A percentile compares a stretch with the other conserved stretches of the same genome.
These are phyloP conservation scores for Metschnikowia cubensis DNA, from an alignment of 805 yeast species.

Conservation along the genomic window DNA sequence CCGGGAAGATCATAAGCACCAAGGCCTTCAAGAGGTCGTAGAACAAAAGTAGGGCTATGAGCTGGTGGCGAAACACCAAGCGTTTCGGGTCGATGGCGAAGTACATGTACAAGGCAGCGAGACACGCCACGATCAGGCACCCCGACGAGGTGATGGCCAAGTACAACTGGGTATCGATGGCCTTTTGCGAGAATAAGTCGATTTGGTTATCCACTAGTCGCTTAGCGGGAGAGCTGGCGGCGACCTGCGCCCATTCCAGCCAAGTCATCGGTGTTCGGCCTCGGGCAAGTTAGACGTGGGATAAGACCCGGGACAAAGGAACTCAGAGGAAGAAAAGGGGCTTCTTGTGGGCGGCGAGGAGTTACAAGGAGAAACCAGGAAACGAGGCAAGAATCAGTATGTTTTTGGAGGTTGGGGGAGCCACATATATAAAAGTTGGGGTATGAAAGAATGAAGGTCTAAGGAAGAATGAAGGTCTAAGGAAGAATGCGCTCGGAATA, in stretches of 20 bases:
- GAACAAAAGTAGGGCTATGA: conserved; percentile 61
- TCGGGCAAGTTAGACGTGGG: not conserved
- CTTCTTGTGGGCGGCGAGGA: not conserved
- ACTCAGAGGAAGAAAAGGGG: not conserved
- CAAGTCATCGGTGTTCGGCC: not conserved
- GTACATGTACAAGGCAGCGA: conserved; percentile 56
- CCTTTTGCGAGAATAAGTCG: conserved; percentile 27
- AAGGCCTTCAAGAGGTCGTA: conserved; percentile 76
- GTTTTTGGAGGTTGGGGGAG: not conserved
- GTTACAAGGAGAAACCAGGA: not conserved
- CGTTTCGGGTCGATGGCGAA: conserved; percentile 61
- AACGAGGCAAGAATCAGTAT: not conserved
- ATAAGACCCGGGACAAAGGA: not conserved
- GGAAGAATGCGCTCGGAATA: not conserved
- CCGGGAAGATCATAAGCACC: conserved; percentile 64
- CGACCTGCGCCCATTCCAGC: conserved; percentile 3
- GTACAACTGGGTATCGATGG: conserved; percentile 27
- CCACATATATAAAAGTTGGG: not conserved
- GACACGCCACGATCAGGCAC: conserved; percentile 43
- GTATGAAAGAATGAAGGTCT: not conserved
- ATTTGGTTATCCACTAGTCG: conserved; percentile 22
- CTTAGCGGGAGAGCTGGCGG: conserved; percentile 5
- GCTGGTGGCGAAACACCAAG: conserved; percentile 62
- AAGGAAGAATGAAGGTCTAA: not conserved
- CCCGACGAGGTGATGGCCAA: conserved; percentile 38